phyloP scores from a whole-genome alignment of 805 yeast genomes.

The Candida endomychidarum region DNA sequence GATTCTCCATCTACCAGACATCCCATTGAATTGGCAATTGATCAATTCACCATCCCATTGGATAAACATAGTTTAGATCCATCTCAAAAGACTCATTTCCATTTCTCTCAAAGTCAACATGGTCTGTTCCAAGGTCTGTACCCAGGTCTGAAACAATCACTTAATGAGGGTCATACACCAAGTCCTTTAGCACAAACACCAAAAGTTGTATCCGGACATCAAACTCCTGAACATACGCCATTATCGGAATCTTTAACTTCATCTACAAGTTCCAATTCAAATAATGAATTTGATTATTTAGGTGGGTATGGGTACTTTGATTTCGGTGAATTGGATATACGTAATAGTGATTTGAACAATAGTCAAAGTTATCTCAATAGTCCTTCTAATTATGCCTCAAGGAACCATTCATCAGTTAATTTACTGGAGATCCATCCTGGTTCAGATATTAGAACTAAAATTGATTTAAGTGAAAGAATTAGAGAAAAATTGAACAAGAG shows the following conservation, averaged over 20 bases:
- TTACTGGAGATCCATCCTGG: conserved; percentile 20
- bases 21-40: conserved; percentile 26
- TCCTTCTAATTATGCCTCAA: conserved; percentile 24
- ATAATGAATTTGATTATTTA: conserved; percentile 30
- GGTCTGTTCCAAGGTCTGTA: too few species aligned
- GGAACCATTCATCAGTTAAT: conserved; percentile 32
- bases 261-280: not conserved
- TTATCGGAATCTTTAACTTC: not conserved
- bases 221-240: conserved; percentile 2
- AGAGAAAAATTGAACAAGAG: conserved; percentile 34
- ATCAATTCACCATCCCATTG: conserved; percentile 18
- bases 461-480: conserved; percentile 37
- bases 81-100: not conserved
- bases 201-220: not conserved
- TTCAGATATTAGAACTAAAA: conserved; percentile 29
- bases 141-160: too few species aligned
- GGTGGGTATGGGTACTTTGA: conserved; percentile 92
- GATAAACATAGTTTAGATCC: conserved; percentile 12
- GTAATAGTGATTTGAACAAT: conserved; percentile 42
- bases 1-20: conserved; percentile 23
- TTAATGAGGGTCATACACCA: too few species aligned
- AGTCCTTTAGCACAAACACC: not conserved
- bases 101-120: too few species aligned
- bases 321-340: conserved; percentile 60
- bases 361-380: conserved; percentile 31